phyloP scores from a whole-genome alignment of 225 moss, liverwort and hornwort genomes.

The Straminergon stramineum region DNA sequence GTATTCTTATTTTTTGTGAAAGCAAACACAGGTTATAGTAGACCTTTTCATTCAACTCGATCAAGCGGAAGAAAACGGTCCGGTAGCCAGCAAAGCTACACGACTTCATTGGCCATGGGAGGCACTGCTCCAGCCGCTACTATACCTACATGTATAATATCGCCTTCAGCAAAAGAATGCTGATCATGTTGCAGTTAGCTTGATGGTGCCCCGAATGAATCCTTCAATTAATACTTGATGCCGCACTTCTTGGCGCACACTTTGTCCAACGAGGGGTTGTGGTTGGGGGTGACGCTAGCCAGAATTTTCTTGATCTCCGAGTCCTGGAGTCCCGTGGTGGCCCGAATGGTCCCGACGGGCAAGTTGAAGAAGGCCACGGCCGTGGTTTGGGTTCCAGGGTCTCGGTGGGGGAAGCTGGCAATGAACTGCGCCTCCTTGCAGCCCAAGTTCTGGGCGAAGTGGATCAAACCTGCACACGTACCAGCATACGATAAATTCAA shows the following conservation, averaged over 20 bases:
- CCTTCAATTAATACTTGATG: background rate
- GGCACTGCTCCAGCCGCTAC: background rate
- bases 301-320: background rate
- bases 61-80: background rate
- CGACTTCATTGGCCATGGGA: background rate
- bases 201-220: background rate
- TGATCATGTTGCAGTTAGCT: background rate
- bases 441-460: constrained; percentile 29
- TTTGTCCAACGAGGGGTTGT: constrained; percentile 16
- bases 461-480: constrained; percentile 8
- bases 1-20: no score
- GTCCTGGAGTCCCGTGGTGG: constrained; percentile 4
- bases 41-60: background rate
- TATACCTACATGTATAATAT: no score
- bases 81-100: background rate
- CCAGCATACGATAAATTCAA: background rate
- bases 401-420: constrained; percentile 28
- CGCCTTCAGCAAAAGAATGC: no score
- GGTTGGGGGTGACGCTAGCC: background rate
- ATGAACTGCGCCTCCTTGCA: constrained; percentile 38
- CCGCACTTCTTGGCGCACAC: constrained; percentile 19
- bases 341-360: background rate
- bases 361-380: constrained; percentile 3
- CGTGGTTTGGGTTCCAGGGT: constrained; percentile 27
- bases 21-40: background rate